A percentile compares a stretch with the other conserved stretches of the same genome.
These are phyloP conservation scores for Poa annua DNA, from an alignment of 176 grass and related monocot genomes.

Conservation along the genomic window DNA sequence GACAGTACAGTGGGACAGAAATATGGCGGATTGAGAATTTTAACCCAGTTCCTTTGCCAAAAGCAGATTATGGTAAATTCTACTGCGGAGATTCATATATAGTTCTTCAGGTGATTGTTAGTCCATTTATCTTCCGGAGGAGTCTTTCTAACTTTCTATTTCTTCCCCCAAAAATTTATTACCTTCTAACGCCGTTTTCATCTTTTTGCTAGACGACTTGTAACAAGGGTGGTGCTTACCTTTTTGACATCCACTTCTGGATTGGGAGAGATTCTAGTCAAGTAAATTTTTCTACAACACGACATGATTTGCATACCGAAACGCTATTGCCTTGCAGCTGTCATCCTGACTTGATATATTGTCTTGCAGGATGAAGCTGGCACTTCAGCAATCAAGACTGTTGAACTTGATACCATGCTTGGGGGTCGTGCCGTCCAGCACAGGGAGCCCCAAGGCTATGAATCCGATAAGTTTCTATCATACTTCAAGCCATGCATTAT, in stretches of 20 bases:
- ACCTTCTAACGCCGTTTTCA: conserved; percentile 10
- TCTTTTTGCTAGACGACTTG: conserved; percentile 65
- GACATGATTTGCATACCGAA: neutral
- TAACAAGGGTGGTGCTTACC: conserved; percentile 67
- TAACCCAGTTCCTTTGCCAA: conserved; percentile 82
- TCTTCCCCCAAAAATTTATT: neutral
- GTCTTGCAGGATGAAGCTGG: conserved; percentile 89
- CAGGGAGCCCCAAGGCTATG: conserved; percentile 87
- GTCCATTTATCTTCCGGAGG: neutral
- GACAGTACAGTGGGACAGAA: conserved; percentile 70
- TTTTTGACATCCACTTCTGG: conserved; percentile 87
- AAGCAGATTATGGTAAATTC: conserved; percentile 91
- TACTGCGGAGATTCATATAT: conserved; percentile 98
- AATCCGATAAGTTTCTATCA: conserved; percentile 96
- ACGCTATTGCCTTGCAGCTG: conserved; percentile 24
- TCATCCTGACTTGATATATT: conserved; percentile 34
- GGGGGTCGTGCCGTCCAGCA: conserved; percentile 96
- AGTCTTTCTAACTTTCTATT: conserved; percentile 1
- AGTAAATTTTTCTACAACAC: conserved; percentile 41
- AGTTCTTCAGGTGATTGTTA: conserved; percentile 75
- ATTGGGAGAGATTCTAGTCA: conserved; percentile 94
- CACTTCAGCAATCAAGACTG: conserved; percentile 89
- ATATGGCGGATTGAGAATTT: conserved; percentile 98
- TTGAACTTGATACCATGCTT: conserved; percentile 93
- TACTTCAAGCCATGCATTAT: conserved; percentile 99